These are phyloP conservation scores for Huntiella decipiens DNA, from an alignment of 2,329 filamentous ascomycete species.

Conservation along the genomic window DNA sequence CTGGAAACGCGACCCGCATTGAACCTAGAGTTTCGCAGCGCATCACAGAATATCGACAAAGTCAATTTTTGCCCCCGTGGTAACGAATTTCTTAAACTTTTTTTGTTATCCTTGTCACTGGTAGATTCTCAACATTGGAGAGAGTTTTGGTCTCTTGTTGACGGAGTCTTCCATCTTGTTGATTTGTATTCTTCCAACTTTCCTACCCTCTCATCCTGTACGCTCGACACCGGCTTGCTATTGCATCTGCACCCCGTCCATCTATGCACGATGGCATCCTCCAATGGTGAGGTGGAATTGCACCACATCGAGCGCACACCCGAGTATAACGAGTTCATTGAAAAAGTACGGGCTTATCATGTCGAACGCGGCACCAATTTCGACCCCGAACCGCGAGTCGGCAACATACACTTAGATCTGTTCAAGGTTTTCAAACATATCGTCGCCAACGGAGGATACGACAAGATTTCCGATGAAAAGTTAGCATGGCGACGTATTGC, in stretches of 20 bases:
- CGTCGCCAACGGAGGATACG: slow-evolving; percentile 62
- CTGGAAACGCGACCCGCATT: too few species aligned
- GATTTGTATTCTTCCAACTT: too few species aligned
- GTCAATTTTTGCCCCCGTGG: neutral
- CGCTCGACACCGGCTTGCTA: neutral
- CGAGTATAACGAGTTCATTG: slow-evolving; percentile 66
- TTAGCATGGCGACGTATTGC: slow-evolving; percentile 70
- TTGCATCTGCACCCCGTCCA: neutral
- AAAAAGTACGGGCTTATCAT: slow-evolving; percentile 54
- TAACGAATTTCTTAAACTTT: too few species aligned
- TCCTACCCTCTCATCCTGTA: too few species aligned
- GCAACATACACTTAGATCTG: slow-evolving; percentile 56
- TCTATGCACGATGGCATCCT: slow-evolving; percentile 17
- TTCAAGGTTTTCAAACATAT: slow-evolving; percentile 63
- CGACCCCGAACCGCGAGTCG: slow-evolving; percentile 66
- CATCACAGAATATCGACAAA: too few species aligned
- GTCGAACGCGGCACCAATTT: slow-evolving; percentile 60
- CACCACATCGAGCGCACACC: slow-evolving; percentile 38
- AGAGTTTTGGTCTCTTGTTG: too few species aligned
- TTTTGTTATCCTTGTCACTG: too few species aligned
- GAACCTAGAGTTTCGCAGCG: too few species aligned
- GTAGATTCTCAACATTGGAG: too few species aligned
- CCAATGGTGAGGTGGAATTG: slow-evolving; percentile 19
- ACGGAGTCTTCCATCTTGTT: too few species aligned
- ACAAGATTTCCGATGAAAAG: slow-evolving; percentile 66